Conservation (phyloP, 352 stramenopile species). For the Pythium brachiatum region DNA sequence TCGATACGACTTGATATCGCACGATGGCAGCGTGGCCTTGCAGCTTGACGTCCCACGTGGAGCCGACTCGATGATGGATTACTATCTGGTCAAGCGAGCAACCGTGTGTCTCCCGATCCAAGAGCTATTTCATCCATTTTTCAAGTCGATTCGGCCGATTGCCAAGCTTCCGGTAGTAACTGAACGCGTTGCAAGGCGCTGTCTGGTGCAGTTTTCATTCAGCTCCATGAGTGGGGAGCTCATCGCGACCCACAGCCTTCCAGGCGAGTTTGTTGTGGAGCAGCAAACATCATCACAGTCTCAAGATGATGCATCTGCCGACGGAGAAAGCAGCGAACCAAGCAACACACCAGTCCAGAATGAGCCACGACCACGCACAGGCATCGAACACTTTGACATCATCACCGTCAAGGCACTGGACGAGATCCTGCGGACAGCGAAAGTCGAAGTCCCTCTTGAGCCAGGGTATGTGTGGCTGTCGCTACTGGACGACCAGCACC, state of each 20-base stretch:
- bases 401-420: conserved; percentile 18
- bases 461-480: conserved; percentile 46
- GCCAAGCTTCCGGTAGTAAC: conserved; percentile 16
- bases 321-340: not conserved
- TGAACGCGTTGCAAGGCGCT: conserved; percentile 9
- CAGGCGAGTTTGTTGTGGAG: conserved; percentile 32
- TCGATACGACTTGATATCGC: conserved; percentile 48
- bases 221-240: conserved; percentile 6
- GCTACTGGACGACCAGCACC: conserved; percentile 11
- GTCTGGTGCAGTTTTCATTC: conserved; percentile 11
- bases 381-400: conserved; percentile 35
- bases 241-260: conserved; percentile 2
- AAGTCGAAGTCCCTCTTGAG: conserved; percentile 25
- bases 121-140: conserved; percentile 42
- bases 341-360: not conserved
- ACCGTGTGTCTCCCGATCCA: conserved; percentile 39
- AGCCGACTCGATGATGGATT: conserved; percentile 53
- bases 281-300: not conserved
- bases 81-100: conserved; percentile 56
- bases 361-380: conserved; percentile 7
- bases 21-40: conserved; percentile 47
- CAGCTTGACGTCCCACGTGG: conserved; percentile 50
- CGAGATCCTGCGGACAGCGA: not conserved
- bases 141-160: conserved; percentile 32
- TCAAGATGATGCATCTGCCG: not conserved